A percentile compares a stretch with the other conserved stretches of the same genome.
These are phyloP conservation scores for Calonectria pauciramosa DNA, from an alignment of 2,329 filamentous ascomycete species.

Conservation along the genomic window DNA sequence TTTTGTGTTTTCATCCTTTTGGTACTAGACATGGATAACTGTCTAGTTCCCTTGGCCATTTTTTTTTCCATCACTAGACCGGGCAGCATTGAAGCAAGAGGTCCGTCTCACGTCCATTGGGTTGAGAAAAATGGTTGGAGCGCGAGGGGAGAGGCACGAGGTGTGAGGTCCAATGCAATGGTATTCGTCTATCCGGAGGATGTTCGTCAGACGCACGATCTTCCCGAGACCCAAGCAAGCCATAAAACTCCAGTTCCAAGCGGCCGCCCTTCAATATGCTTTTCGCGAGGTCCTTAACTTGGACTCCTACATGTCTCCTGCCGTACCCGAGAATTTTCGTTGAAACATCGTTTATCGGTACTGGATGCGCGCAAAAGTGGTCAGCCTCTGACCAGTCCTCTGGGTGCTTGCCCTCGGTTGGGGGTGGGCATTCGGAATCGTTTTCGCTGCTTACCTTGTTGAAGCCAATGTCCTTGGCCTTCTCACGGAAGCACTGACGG, in stretches of 20 bases:
- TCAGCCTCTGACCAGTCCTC: conserved; percentile 30
- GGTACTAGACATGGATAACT: neutral
- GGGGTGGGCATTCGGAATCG: neutral
- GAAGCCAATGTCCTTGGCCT: conserved; percentile 80
- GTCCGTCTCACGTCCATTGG: conserved; percentile 8
- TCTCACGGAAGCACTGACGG: conserved; percentile 85
- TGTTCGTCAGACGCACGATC: conserved; percentile 58
- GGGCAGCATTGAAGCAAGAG: neutral
- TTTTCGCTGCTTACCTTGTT: conserved; percentile 69
- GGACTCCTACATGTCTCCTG: conserved; percentile 38
- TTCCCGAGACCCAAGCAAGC: conserved; percentile 60
- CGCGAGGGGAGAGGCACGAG: conserved; percentile 18
- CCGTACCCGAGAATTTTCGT: conserved; percentile 45
- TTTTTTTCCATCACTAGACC: neutral
- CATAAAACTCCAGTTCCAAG: conserved; percentile 62
- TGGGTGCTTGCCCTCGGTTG: neutral
- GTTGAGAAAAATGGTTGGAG: conserved; percentile 23
- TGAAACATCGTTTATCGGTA: conserved; percentile 55
- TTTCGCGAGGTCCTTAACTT: conserved; percentile 53
- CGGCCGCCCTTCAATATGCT: conserved; percentile 58
- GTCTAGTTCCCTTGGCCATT: conserved; percentile 8
- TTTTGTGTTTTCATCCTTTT: conserved; percentile 13
- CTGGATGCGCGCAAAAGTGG: conserved; percentile 39
- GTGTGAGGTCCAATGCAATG: conserved; percentile 54
- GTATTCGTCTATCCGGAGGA: conserved; percentile 60